Percentiles rank a stretch among this genome's conserved stretches.
Evolutionary conservation across 331 rosid species (phyloP).

Genomic region (Acacia concinna): DNA sequence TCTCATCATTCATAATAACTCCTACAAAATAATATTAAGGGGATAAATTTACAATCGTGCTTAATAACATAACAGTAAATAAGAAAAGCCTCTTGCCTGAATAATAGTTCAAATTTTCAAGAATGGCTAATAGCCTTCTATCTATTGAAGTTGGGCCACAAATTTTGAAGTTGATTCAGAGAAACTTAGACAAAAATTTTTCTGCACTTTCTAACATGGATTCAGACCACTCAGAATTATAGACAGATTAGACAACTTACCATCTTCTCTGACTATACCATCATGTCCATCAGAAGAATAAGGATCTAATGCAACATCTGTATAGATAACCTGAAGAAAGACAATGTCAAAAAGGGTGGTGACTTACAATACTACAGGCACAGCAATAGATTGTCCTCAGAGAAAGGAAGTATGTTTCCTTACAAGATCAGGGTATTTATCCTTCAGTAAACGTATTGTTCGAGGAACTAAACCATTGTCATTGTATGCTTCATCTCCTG

Average conservation of each 20-base stretch:
- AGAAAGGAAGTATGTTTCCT: constrained; percentile 37
- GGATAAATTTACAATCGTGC: constrained; percentile 28
- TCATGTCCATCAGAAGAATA: constrained; percentile 98
- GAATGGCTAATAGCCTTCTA: constrained; percentile 14
- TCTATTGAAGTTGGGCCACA: constrained; percentile 22
- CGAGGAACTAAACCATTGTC: constrained; percentile 90
- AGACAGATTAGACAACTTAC: constrained; percentile 45
- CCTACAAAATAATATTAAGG: constrained; percentile 57
- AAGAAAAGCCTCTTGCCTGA: constrained; percentile 27
- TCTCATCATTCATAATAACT: constrained; percentile 95
- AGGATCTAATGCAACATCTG: constrained; percentile 98
- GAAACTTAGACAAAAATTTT: constrained; percentile 1
- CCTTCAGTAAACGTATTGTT: constrained; percentile 80
- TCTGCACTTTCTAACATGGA: constrained; percentile 10
- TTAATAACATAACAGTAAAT: constrained; percentile 2
- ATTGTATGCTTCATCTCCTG: constrained; percentile 92
- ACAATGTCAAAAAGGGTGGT: constrained; percentile 7
- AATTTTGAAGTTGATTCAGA: constrained; percentile 7
- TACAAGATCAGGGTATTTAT: constrained; percentile 93
- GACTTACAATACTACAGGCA: constrained; percentile 25
- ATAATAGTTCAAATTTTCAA: constrained; percentile 2
- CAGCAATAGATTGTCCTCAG: constrained; percentile 12
- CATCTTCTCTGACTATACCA: constrained; percentile 96
- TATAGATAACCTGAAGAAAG: constrained; percentile 72
- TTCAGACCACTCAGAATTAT: constrained; percentile 12